These are phyloP conservation scores for Allomyces arbusculus DNA, from an alignment of 192 early-diverging fungal species.

Conservation along the genomic window DNA sequence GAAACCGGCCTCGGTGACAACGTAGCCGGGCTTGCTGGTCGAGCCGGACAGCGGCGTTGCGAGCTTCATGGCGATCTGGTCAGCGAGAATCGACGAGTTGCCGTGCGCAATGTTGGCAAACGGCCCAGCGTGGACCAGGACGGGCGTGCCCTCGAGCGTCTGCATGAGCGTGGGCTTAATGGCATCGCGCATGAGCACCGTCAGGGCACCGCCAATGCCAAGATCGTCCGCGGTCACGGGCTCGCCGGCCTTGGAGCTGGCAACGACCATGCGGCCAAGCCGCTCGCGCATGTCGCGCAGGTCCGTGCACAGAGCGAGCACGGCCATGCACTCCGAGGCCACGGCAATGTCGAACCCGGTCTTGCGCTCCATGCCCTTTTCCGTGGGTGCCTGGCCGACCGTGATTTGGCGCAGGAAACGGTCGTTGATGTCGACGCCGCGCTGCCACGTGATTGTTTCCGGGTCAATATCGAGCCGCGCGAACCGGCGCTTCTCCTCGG, in stretches of 20 bases:
- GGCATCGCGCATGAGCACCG: slow-evolving; percentile 95
- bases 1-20: slow-evolving; percentile 97
- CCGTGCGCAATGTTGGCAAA: slow-evolving; percentile 99
- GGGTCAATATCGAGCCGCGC: slow-evolving; percentile 87
- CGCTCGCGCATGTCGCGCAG: slow-evolving; percentile 81
- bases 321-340: slow-evolving; percentile 97
- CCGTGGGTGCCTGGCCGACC: slow-evolving; percentile 68
- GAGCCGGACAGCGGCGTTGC: slow-evolving; percentile 48
- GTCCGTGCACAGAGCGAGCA: slow-evolving; percentile 77
- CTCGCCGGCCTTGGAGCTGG: slow-evolving; percentile 51
- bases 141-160: slow-evolving; percentile 95
- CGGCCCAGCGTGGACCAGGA: slow-evolving; percentile 95
- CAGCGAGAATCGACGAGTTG: slow-evolving; percentile 90
- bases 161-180: slow-evolving; percentile 99
- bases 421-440: slow-evolving; percentile 92
- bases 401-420: slow-evolving; percentile 81
- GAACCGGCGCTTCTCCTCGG: slow-evolving; percentile 57
- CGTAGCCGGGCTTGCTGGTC: slow-evolving; percentile 41
- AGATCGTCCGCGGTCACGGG: slow-evolving; percentile 92
- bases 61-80: slow-evolving; percentile 83
- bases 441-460: slow-evolving; percentile 88
- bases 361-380: slow-evolving; percentile 62
- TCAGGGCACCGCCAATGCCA: slow-evolving; percentile 81
- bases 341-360: slow-evolving; percentile 98
- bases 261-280: slow-evolving; percentile 88